Base-by-base conservation (phyloP, 352 stramenopile species). In the Pythium biforme region DNA sequence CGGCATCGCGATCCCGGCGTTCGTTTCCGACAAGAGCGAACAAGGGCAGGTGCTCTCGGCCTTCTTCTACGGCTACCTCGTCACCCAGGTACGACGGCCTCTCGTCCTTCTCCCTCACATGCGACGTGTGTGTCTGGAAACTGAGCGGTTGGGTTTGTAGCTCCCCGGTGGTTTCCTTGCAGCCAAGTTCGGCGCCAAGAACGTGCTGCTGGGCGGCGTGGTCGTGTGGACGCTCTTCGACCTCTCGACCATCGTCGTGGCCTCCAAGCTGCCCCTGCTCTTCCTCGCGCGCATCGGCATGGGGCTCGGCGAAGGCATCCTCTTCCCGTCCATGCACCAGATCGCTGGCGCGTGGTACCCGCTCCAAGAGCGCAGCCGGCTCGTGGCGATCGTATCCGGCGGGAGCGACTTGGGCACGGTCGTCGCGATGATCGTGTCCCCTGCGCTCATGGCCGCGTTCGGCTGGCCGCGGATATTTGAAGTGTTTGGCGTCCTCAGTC, bases 31-130 rank as follows among this genome's bases (percentile, higher is more conserved):
- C 69, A 92, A 92, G 59, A 76, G 76, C 20, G 77, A 90, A 51
- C 87, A 95, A 60, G 85, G 87, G 0, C 80, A 91, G 61, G 74
- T 95, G 43, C 73, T 95, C 34, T 89, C 85, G 15, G 79, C 85
- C 23, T 95, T 95, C 68, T 95, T 93, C 70, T 95, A 92, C 46
- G 87, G 87, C 45, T 95, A 95, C 69, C 83, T 95, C 74, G 75
- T 79, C 63, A 95, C 87, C 10, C 87, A 95, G 75, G 83, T 89
- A 43, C 20, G 37, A 19, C 37, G 37, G 37, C n/a, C n/a, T n/a
- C n/a, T n/a, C n/a, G n/a, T n/a, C n/a, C n/a, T n/a, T n/a, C n/a
- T n/a, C n/a, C n/a, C n/a, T n/a, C n/a, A 43, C 37, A 4, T 43
- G 27, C 53, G 50, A 34, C 15, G n/a, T 26, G 20, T 45, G 17